Base-by-base conservation (phyloP, 192 early-diverging fungal species). In the Linnemannia exigua region DNA sequence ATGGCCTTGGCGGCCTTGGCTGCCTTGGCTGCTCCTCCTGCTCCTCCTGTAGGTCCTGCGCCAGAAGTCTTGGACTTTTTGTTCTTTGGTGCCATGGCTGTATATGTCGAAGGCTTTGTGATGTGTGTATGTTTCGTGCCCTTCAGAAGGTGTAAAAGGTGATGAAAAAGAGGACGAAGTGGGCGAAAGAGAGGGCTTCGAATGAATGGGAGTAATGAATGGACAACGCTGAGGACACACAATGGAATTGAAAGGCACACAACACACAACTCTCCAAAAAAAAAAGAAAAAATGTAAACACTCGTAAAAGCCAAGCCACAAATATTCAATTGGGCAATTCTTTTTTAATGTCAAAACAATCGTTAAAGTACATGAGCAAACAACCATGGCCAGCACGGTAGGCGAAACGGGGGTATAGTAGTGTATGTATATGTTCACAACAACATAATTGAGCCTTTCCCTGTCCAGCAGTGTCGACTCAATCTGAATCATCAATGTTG, bases 31-130 rank as follows among this genome's bases (percentile, higher is more conserved):
- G 38, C 58, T 63, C n/a, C 14, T 36, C 52, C 33, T 31, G 44
- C 22, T 31, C 46, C 15, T 66, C 15, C 37, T 81, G 36, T 33
- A n/a, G 51, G 22, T 33, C 14, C 48, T 74, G 69, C 28, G 28
- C 31, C 8, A 3, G 80, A 51, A 9, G 37, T 72, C 33, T 82
- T 82, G 67, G 38, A 47, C 47, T 81, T 81, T 72, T 82, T 82
- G 38, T 68, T 37, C 58, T 82, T 82, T 46, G 74, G 74, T 76
- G 75, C 80, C 80, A 82, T 82, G 33, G 22, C 38, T 14, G 22
- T 51, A 11, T 50, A 9, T 79, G 52, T 50, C 31, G 58, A 15
- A 1, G 48, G 48, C 17, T 63, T 58, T 51, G 12, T 63, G 25
- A 14, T 63, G 25, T 63, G 28, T 63, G 52, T 63, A 6, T 44